Conservation (phyloP, 2,329 filamentous ascomycete genomes). For the Atkinsonella hypoxylon region DNA sequence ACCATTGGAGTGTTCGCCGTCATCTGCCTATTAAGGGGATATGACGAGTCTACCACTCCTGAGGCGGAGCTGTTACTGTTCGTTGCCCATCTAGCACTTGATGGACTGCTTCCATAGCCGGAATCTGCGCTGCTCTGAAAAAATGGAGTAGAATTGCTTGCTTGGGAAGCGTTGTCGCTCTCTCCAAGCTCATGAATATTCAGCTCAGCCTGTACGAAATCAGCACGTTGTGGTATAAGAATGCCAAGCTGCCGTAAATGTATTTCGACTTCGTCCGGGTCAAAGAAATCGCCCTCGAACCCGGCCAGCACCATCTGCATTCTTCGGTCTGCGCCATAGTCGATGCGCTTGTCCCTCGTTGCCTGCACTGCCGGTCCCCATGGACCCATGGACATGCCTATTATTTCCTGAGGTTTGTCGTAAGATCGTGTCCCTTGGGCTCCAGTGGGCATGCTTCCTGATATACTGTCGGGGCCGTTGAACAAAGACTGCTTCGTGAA, state of each 20-base stretch:
- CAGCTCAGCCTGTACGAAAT: slow-evolving; percentile 49
- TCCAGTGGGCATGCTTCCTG: slow-evolving; percentile 16
- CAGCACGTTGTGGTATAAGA: slow-evolving; percentile 45
- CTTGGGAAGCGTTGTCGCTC: background rate
- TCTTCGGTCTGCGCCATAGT: slow-evolving; percentile 18
- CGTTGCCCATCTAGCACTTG: background rate
- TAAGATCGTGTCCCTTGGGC: slow-evolving; percentile 24
- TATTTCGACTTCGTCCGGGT: slow-evolving; percentile 62
- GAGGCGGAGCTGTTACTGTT: slow-evolving; percentile 3
- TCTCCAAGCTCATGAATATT: slow-evolving; percentile 28
- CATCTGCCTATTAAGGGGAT: background rate
- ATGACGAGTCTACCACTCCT: background rate
- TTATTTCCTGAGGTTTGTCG: slow-evolving; percentile 13
- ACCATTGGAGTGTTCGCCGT: background rate
- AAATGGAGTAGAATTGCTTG: background rate
- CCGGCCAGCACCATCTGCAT: slow-evolving; percentile 45
- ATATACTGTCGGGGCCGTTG: background rate
- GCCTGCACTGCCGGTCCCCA: slow-evolving; percentile 29
- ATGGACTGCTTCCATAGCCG: background rate
- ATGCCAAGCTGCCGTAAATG: slow-evolving; percentile 57
- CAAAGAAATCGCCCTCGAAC: slow-evolving; percentile 65
- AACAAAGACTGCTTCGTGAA: slow-evolving; percentile 25
- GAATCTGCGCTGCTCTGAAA: background rate
- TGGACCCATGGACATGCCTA: slow-evolving; percentile 32
- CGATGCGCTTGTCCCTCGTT: slow-evolving; percentile 30